Evolutionary conservation across 345 rosid genomes (phyloP).

Genomic region (Arabis alpina): DNA sequence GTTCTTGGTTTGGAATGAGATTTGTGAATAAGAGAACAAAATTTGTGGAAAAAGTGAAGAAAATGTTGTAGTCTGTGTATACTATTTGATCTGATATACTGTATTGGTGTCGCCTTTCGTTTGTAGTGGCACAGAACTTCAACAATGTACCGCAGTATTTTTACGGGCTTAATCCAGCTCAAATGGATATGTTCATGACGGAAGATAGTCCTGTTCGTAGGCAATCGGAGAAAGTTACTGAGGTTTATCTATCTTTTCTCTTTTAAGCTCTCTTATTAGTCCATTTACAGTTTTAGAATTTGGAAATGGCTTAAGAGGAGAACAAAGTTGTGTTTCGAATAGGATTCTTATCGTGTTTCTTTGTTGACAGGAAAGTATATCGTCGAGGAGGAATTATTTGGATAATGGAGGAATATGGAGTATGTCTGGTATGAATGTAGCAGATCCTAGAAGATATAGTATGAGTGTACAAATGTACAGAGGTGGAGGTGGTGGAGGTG

Average conservation of each 20-base stretch:
- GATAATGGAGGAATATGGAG: conserved; percentile 71
- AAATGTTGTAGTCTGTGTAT: neutral
- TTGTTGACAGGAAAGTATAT: conserved; percentile 67
- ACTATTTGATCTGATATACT: conserved; percentile 1
- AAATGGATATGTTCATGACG: conserved; percentile 92
- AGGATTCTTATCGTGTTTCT: neutral
- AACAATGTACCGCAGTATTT: conserved; percentile 74
- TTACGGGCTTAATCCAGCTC: conserved; percentile 83
- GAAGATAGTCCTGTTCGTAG: conserved; percentile 71
- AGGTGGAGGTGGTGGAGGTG: conserved; percentile 72
- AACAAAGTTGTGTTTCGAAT: neutral
- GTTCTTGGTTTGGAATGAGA: conserved; percentile 5
- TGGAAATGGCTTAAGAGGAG: neutral
- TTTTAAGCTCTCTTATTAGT: conserved; percentile 13
- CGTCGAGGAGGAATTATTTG: conserved; percentile 66
- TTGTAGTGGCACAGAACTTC: conserved; percentile 80
- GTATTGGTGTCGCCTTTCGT: conserved; percentile 5
- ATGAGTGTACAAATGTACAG: conserved; percentile 82
- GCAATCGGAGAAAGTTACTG: conserved; percentile 70
- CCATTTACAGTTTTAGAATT: neutral
- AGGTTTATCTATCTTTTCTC: conserved; percentile 64
- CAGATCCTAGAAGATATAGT: conserved; percentile 57
- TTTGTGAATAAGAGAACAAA: neutral
- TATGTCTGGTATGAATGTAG: conserved; percentile 49
- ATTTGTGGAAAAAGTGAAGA: neutral